Base-by-base conservation (phyloP, 208 protist genomes). In the Leishmania gerbilli region DNA sequence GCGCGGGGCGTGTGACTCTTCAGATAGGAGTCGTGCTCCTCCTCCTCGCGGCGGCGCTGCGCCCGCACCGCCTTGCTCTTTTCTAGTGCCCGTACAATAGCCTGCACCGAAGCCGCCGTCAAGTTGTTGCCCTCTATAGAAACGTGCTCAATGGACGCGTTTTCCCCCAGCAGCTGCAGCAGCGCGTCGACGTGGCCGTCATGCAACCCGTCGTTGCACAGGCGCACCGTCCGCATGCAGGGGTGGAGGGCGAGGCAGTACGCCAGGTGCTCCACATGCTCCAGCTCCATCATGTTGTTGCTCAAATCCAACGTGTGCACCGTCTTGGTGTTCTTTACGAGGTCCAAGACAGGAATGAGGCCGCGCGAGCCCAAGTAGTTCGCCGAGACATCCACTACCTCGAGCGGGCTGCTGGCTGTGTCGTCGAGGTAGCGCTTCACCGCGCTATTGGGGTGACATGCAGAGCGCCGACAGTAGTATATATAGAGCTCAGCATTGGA, bases 341-440 rank as follows among this genome's bases (percentile, higher is more conserved):
- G 85, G 69, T 97, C 94, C 60, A 98, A 79, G 13, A 97, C 81
- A 9, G 95, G 94, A 53, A 91, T 87, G 9, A 97, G 84, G 1
- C 95, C 95, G 67, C 95, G 95, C 65, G 85, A 81, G 3, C 95
- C 95, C 17, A 98, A 79, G 77, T 96, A 98, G 85, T 96, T 98
- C 34, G 68, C 56, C 15, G 92, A 95, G 19, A 96, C 82, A 84
- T 98, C 94, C 15, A 97, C 65, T 15, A 58, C 77, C 13, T 89
- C 80, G 31, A 96, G 81, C 9, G 89, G 60, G 13, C 80, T 77
- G 51, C 80, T 53, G 49, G 86, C 76, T 5, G 87, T 85, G 55
- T 83, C 82, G n/a, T 87, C 75, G 49, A 98, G 84, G 72, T 84
- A 88, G 37, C 71, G 76, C n/a, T 76, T 88, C 64, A 98, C 87